Percentiles rank a stretch among this genome's conserved stretches.
These are phyloP conservation scores for Aspergillus viridinutans DNA, from an alignment of 2,329 filamentous ascomycete species.

Conservation along the genomic window DNA sequence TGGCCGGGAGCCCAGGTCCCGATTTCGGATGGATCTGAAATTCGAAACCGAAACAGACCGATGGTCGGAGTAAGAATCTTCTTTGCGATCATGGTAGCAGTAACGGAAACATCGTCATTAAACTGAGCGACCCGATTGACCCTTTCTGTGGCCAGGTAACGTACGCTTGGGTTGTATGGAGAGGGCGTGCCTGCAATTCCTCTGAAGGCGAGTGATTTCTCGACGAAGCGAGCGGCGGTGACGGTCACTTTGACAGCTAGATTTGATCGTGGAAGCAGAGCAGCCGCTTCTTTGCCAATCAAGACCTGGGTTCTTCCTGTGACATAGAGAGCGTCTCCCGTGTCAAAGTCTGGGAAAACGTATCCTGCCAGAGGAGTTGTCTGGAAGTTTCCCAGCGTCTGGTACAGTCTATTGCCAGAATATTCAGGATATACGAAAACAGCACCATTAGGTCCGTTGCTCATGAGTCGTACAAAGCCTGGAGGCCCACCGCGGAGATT, in stretches of 20 bases:
- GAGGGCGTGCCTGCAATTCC: constrained; percentile 57
- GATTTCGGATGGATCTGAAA: constrained; percentile 34
- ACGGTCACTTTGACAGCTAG: constrained; percentile 68
- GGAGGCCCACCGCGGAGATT: constrained; percentile 73
- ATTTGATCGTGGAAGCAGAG: constrained; percentile 64
- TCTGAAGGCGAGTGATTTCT: constrained; percentile 63
- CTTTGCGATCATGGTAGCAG: constrained; percentile 57
- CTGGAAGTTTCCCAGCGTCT: constrained; percentile 73
- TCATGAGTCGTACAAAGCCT: constrained; percentile 68
- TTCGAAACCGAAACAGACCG: constrained; percentile 59
- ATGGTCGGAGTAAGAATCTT: constrained; percentile 62
- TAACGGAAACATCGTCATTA: constrained; percentile 21
- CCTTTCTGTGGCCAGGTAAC: constrained; percentile 60
- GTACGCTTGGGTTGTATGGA: constrained; percentile 74
- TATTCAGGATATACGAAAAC: constrained; percentile 75
- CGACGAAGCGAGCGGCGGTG: constrained; percentile 58
- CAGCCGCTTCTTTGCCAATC: constrained; percentile 58
- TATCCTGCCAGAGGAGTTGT: constrained; percentile 65
- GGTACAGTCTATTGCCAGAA: constrained; percentile 78
- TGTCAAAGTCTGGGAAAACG: constrained; percentile 69
- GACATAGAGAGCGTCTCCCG: constrained; percentile 67
- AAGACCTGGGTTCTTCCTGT: constrained; percentile 67
- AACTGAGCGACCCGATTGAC: constrained; percentile 10
- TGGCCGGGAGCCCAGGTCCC: constrained; percentile 64
- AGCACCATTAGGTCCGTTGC: constrained; percentile 45